Evolutionary conservation across 176 grass and related monocot genomes (phyloP).

Genomic region (Avena atlantica): DNA sequence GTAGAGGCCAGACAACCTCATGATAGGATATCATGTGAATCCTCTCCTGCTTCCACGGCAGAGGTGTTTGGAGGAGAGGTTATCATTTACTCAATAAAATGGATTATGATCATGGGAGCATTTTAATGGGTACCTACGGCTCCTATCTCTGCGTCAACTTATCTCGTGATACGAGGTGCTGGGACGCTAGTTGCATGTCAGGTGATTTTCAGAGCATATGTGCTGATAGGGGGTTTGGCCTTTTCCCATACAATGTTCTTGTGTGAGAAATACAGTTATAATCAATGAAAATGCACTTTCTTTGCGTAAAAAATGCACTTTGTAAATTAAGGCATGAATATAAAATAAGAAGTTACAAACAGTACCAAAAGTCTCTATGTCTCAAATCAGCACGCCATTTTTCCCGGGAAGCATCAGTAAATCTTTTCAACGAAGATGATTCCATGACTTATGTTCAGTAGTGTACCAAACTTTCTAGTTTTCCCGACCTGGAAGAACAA

Average conservation of each 20-base stretch:
- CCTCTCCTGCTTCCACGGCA: no score
- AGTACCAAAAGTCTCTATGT: constrained; percentile 36
- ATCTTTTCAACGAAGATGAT: not conserved
- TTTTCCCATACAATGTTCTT: no score
- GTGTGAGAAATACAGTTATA: not conserved
- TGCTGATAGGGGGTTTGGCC: no score
- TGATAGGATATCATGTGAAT: no score
- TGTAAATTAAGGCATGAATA: not conserved
- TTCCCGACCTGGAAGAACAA: not conserved
- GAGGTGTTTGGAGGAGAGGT: not conserved
- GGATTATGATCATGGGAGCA: no score
- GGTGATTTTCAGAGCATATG: no score
- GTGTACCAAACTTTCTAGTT: not conserved
- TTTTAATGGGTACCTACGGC: no score
- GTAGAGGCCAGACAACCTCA: no score
- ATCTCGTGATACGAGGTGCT: no score
- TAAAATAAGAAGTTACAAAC: not conserved
- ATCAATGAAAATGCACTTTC: not conserved
- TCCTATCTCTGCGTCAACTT: no score
- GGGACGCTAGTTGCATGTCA: no score
- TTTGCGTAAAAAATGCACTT: not conserved
- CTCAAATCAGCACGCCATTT: not conserved
- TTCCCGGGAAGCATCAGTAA: not conserved
- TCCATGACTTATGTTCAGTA: not conserved
- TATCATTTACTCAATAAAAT: not conserved